phyloP scores from a whole-genome alignment of 768 basidiomycete species.

The Lentinula aciculospora region DNA sequence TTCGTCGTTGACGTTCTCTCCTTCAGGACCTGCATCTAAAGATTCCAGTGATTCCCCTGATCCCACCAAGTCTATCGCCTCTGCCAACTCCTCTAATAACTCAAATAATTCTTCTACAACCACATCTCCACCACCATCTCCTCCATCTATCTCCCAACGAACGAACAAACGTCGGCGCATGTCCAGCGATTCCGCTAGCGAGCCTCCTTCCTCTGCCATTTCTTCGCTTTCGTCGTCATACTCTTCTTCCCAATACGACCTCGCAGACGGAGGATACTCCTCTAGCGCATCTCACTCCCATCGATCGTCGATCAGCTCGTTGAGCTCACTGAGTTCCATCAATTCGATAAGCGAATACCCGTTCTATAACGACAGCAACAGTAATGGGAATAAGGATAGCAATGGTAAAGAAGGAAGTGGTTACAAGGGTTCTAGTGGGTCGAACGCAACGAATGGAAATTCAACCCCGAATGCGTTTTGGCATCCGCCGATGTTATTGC shows the following conservation, averaged over 20 bases:
- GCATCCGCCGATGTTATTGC: conserved; percentile 73
- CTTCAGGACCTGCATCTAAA: neutral
- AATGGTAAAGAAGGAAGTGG: neutral
- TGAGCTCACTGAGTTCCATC: conserved; percentile 23
- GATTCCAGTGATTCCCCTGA: conserved; percentile 4
- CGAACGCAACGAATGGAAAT: neutral
- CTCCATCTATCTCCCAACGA: conserved; percentile 23
- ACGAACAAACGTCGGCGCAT: conserved; percentile 65
- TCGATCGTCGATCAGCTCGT: conserved; percentile 42
- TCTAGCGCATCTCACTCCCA: conserved; percentile 55
- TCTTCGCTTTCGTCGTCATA: conserved; percentile 46
- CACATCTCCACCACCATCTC: neutral
- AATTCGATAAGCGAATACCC: conserved; percentile 35
- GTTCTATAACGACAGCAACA: conserved; percentile 29
- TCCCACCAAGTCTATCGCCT: no score
- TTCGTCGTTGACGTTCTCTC: conserved; percentile 11
- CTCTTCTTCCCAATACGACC: neutral
- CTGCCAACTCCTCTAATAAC: no score
- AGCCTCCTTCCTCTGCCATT: conserved; percentile 57
- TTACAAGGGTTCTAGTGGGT: no score
- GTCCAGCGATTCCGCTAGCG: conserved; percentile 52
- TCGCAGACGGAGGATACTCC: conserved; percentile 49
- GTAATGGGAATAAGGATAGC: neutral
- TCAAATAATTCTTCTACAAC: no score
- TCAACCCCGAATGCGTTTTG: conserved; percentile 50